Conservation (phyloP, 306 rosid genomes). For the Castanopsis chinensis region DNA sequence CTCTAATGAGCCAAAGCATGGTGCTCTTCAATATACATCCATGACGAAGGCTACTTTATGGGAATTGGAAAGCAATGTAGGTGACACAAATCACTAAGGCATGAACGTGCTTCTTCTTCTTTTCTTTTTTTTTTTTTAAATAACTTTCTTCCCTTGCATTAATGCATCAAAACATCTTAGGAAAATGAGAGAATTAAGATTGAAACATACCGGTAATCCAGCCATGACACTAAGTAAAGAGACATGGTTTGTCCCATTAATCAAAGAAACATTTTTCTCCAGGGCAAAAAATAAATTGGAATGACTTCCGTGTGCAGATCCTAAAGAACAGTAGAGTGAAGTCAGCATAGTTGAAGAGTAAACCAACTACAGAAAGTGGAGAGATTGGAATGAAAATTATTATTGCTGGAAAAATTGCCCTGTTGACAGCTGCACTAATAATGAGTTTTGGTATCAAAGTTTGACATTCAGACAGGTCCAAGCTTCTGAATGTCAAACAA, state of each 20-base stretch:
- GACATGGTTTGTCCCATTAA: constrained; percentile 36
- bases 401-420: no score
- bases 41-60: no score
- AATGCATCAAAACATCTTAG: neutral
- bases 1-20: no score
- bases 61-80: no score
- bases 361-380: neutral
- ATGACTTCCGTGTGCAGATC: constrained; percentile 43
- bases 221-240: constrained; percentile 52
- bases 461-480: no score
- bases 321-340: constrained; percentile 8
- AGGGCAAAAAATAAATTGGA: constrained; percentile 17
- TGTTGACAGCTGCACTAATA: no score
- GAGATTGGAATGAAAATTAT: neutral
- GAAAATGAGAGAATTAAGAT: neutral
- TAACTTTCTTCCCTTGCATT: neutral
- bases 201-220: constrained; percentile 42
- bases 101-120: no score
- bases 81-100: no score
- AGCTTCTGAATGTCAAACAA: no score
- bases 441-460: no score
- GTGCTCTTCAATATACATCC: no score
- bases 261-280: constrained; percentile 22
- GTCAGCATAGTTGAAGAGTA: neutral
- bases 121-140: no score